Conservation (phyloP, 306 rosid species). For the Arachis stenosperma region DNA sequence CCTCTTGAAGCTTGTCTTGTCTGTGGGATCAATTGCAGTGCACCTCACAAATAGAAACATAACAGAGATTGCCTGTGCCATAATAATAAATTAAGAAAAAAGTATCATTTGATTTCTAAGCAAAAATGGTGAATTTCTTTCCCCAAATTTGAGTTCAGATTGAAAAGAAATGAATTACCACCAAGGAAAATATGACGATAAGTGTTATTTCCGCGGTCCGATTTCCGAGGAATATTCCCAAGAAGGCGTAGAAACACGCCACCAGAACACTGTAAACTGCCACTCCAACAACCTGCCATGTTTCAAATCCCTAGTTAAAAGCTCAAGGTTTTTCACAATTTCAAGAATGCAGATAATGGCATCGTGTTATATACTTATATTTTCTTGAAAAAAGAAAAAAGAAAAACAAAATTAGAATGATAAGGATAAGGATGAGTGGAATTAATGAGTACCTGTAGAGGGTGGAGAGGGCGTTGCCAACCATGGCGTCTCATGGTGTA, state of each 20-base stretch:
- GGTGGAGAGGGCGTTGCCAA: slow-evolving; percentile 90
- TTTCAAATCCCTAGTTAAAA: slow-evolving; percentile 16
- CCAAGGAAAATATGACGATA: slow-evolving; percentile 56
- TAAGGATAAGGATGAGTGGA: neutral
- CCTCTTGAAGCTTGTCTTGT: slow-evolving; percentile 64
- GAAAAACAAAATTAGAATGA: neutral
- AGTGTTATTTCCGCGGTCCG: slow-evolving; percentile 65
- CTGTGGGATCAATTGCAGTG: slow-evolving; percentile 88
- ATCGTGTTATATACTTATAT: neutral
- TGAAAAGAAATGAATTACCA: slow-evolving; percentile 45
- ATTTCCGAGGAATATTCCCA: slow-evolving; percentile 81
- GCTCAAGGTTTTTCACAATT: slow-evolving; percentile 1
- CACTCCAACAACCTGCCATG: slow-evolving; percentile 75
- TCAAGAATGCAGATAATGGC: neutral
- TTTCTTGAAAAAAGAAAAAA: neutral
- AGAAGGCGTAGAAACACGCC: slow-evolving; percentile 72
- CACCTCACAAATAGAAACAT: slow-evolving; percentile 82
- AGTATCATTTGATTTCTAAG: neutral
- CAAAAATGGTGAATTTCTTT: neutral
- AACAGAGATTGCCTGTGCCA: slow-evolving; percentile 60
- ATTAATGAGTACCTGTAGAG: slow-evolving; percentile 63
- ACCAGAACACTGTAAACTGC: slow-evolving; percentile 67
- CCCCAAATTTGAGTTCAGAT: neutral
- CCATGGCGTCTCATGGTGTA: slow-evolving; percentile 85
- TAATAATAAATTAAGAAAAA: neutral